Percentiles rank a stretch among this genome's conserved stretches.
phyloP scores from a whole-genome alignment of 768 basidiomycete genomes.

The Phlegmacium glaucopus region DNA sequence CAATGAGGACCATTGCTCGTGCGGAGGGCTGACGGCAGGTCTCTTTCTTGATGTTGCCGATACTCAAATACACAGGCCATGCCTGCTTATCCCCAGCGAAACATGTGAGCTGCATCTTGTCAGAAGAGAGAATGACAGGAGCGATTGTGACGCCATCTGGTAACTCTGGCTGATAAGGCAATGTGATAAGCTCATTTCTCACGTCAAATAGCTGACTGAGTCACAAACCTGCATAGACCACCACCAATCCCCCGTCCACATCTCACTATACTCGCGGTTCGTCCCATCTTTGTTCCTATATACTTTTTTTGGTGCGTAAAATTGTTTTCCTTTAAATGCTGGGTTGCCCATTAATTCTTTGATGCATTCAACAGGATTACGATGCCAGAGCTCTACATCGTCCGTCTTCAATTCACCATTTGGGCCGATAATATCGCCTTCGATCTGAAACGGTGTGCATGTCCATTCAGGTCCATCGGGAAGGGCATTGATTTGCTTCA shows the following conservation, averaged over 20 bases:
- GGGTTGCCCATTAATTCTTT: constrained; percentile 30
- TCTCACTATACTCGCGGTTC: too few species aligned
- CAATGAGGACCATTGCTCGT: constrained; percentile 33
- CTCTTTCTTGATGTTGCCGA: constrained; percentile 35
- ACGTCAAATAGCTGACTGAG: background rate
- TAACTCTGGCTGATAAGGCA: too few species aligned
- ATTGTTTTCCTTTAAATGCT: constrained; percentile 24
- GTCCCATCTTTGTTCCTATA: too few species aligned
- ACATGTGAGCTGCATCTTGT: constrained; percentile 37
- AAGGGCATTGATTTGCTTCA: constrained; percentile 23
- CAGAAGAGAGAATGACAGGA: constrained; percentile 33
- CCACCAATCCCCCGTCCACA: constrained; percentile 40
- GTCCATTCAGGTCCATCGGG: constrained; percentile 21
- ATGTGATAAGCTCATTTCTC: background rate
- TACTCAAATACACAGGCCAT: constrained; percentile 41
- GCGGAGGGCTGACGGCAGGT: constrained; percentile 24
- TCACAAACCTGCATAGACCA: constrained; percentile 37
- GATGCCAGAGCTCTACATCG: constrained; percentile 12
- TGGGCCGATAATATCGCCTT: constrained; percentile 7
- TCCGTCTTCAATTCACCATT: background rate
- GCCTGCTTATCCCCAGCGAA: constrained; percentile 33
- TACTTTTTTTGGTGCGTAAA: too few species aligned
- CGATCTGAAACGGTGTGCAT: constrained; percentile 15
- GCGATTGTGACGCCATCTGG: background rate
- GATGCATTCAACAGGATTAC: constrained; percentile 27